phyloP scores from a whole-genome alignment of 2,329 filamentous ascomycete species.

The Gaeumannomyces sp. region DNA sequence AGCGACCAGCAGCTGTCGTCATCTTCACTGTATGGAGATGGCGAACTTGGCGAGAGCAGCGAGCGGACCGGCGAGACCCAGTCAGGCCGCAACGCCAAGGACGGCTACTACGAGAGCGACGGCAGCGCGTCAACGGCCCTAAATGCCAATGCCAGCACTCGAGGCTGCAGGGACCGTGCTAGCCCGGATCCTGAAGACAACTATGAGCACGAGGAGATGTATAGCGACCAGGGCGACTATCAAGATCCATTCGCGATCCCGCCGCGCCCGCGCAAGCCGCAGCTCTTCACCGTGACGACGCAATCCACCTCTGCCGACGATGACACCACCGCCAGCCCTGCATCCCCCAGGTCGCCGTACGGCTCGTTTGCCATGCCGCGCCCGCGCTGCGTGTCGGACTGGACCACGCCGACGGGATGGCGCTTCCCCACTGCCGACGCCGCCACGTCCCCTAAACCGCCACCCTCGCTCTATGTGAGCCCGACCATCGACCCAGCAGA shows the following conservation, averaged over 20 bases:
- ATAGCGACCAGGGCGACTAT: neutral
- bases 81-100: neutral
- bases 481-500: no score
- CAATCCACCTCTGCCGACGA: neutral
- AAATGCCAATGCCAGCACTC: neutral
- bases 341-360: neutral
- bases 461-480: neutral
- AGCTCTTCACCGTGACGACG: constrained; percentile 5
- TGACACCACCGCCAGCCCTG: neutral
- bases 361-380: neutral
- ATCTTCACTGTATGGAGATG: neutral
- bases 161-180: neutral
- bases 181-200: neutral
- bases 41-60: neutral
- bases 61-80: neutral
- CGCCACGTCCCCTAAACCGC: neutral
- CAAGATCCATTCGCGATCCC: constrained; percentile 6
- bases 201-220: neutral
- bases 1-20: constrained; percentile 1
- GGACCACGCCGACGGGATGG: neutral
- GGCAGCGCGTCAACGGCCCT: neutral
- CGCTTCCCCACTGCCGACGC: neutral
- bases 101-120: neutral
- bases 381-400: constrained; percentile 1
- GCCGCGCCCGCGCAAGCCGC: constrained; percentile 3